Base-by-base conservation (phyloP, 768 basidiomycete genomes). In the Suillus paluster region DNA sequence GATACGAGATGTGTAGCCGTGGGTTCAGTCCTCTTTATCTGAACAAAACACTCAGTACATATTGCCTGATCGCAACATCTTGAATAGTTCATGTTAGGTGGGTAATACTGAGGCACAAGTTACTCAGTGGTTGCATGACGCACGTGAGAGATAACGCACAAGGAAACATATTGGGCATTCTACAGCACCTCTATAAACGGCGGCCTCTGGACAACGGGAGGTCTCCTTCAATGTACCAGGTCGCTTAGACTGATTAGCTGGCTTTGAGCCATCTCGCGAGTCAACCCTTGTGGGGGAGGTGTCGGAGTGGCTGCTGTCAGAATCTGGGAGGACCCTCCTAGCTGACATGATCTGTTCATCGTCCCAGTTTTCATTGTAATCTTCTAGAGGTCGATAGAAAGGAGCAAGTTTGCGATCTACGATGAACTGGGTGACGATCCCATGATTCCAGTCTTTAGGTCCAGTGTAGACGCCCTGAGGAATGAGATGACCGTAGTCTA, bases 131-230 rank as follows among this genome's bases (percentile, higher is more conserved):
- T 60, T 58, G 58, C 61, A 53, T 21, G 48, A 63, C 65, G 59
- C 45, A 60, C 41, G 52, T 67, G 57, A 64, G 66, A 68, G 65
- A 68, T 59, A 61, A 86, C 90, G 73, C 69, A 93, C 97, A 76
- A 99, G 83, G 79, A 99, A 98, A 78, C 96, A 99, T 64, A 99
- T 97, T 25, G 97, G 97, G 80, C 97, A 99, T 73, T 99, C 97
- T 19, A 89, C 81, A 19, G 95, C 94, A 33, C 88, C 88, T 63
- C 86, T 80, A 77, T 97, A 98, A 38, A 96, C 81, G 63, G 87
- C 84, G 45, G 89, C 92, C 72, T 96, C 95, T 60, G 88, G 84
- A 65, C 66, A 74, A 65, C 84, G 88, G 7, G 79, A 77, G 21
- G 85, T 82, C 56, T 94, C 92, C 77, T 90, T 95, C 64, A 80